These are phyloP conservation scores for Eutypella sp. DNA, from an alignment of 2,329 filamentous ascomycete species.

Conservation along the genomic window DNA sequence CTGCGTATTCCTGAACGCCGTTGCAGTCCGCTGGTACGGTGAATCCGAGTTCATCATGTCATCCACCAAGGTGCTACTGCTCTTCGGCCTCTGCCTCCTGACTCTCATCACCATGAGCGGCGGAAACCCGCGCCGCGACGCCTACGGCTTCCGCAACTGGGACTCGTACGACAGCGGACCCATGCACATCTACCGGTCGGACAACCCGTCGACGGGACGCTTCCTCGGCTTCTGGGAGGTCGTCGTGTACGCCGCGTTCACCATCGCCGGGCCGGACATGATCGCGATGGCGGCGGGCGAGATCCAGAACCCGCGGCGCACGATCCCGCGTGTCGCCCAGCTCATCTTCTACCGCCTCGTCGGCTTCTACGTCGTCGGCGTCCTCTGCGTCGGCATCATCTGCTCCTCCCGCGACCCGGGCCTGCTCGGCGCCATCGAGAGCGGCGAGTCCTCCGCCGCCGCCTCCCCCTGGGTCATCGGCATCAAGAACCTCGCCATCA, in stretches of 20 bases:
- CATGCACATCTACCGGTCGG: conserved; percentile 10
- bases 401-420: conserved; percentile 54
- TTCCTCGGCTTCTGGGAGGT: conserved; percentile 46
- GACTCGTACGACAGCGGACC: conserved; percentile 5
- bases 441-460: conserved; percentile 42
- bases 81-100: conserved; percentile 51
- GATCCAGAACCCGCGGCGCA: conserved; percentile 49
- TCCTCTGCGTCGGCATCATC: conserved; percentile 52
- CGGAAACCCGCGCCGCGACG: conserved; percentile 52
- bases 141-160: conserved; percentile 52
- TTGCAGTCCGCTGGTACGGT: conserved; percentile 38
- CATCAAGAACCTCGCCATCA: conserved; percentile 50
- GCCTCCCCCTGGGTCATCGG: conserved; percentile 49
- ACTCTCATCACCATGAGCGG: conserved; percentile 61
- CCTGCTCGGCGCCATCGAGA: conserved; percentile 49
- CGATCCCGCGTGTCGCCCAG: conserved; percentile 57
- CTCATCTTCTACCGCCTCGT: conserved; percentile 60
- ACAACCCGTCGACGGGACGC: conserved; percentile 43
- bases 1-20: conserved; percentile 42
- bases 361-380: conserved; percentile 57
- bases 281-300: conserved; percentile 40
- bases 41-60: conserved; percentile 51
- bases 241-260: conserved; percentile 56
- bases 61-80: conserved; percentile 44
- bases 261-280: conserved; percentile 54